Conservation (phyloP, 129 eudicot species). For the Tagetes erecta region DNA sequence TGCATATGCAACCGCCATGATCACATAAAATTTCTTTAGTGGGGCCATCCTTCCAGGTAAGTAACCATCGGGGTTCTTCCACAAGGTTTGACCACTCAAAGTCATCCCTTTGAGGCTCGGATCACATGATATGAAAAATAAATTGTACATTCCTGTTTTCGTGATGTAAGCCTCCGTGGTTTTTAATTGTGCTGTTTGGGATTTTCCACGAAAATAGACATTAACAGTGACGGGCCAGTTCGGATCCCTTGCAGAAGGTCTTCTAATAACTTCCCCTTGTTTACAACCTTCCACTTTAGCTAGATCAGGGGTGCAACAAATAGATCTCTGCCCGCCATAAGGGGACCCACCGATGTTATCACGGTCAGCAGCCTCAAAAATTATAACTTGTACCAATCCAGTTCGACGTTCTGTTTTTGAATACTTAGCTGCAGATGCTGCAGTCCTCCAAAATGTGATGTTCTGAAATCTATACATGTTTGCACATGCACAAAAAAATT, state of each 20-base stretch:
- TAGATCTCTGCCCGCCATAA: conserved; percentile 96
- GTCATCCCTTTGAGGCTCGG: conserved; percentile 72
- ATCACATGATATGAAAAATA: conserved; percentile 92
- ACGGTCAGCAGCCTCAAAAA: conserved; percentile 96
- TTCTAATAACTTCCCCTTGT: conserved; percentile 90
- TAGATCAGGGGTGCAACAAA: conserved; percentile 97
- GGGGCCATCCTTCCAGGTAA: conserved; percentile 99
- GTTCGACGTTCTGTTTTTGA: conserved; percentile 59
- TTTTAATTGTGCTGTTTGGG: conserved; percentile 54
- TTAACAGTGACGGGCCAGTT: conserved; percentile 79
- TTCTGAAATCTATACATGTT: conserved; percentile 69
- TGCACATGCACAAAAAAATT: conserved; percentile 7
- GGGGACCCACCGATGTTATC: conserved; percentile 98
- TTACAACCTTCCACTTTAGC: conserved; percentile 98
- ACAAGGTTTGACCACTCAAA: conserved; percentile 75
- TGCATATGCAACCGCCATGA: conserved; percentile 74
- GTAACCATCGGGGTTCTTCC: conserved; percentile 95
- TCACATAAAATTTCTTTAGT: conserved; percentile 68
- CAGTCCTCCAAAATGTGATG: conserved; percentile 82
- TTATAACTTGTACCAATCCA: conserved; percentile 78
- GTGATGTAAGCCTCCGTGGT: conserved; percentile 57
- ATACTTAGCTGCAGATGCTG: conserved; percentile 69
- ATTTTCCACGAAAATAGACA: conserved; percentile 68
- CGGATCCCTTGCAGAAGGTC: conserved; percentile 61
- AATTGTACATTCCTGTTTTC: conserved; percentile 95